Evolutionary conservation across 2,329 filamentous ascomycete genomes (phyloP), one percentile per base, ranked within the genome.

Genomic region (Elsinoe fawcettii): DNA sequence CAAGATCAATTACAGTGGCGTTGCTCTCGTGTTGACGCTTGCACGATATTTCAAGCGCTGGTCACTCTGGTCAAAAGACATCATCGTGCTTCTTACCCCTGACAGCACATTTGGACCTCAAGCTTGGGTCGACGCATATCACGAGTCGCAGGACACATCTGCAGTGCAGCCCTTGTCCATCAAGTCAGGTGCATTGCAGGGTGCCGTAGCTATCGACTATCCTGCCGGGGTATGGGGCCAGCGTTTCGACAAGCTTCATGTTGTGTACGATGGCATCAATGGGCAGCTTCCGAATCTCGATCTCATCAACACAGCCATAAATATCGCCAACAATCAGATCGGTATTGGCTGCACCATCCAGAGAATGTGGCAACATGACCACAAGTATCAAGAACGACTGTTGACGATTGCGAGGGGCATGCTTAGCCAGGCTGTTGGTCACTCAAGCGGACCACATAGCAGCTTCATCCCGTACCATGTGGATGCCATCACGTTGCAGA

Each of bases 41-140:
- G 88, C 90, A 25, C 83, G 93, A 63, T 99, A 99, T 73, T 97
- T 99, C 75, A 96, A 95, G 73, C 83, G 88, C 64, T 99, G 93
- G 93, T 96, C 90, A 55, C 79, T 99, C 25, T 99, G 93, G 93
- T 96, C 91, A 59, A 99, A 99, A 73, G 93, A 99, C 70, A 96
- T 99, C 63, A 92, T 99, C 59, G 84, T 99, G 64, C 74, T 99
- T 5, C 80, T 99, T 47, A 85, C 93, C 0, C 86, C 88, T 0
- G 93, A 99, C 72, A 95, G 90, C 70, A 87, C 85, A 59, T 87
- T 88, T 9, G 93, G 92, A 0, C 89, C 90, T 0, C 91, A 97
- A 69, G 93, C 93, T 22, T 99, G 93, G 93, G 89, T 96, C 7
- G 91, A 96, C 67, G 93, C 93, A 1, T 99, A 99, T 71, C 93